Percentiles rank a stretch among this genome's conserved stretches.
Evolutionary conservation across 305 asterid species (phyloP).

Genomic region (Petunia hybrid): DNA sequence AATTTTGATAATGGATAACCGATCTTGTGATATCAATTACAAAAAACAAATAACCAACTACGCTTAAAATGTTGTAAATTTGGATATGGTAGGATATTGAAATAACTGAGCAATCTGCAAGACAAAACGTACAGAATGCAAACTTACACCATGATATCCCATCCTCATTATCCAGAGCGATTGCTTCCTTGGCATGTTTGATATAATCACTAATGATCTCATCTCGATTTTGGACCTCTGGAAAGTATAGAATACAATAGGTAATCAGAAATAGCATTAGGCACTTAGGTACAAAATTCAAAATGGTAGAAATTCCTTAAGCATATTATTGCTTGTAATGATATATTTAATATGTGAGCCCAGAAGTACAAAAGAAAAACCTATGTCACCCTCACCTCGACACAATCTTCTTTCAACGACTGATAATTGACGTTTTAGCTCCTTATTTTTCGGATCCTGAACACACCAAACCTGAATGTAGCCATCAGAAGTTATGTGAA

Average conservation of each 20-base stretch:
- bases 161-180: slow-evolving; percentile 79
- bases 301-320: neutral
- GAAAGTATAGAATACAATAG: slow-evolving; percentile 31
- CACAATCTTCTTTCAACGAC: neutral
- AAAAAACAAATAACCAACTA: neutral
- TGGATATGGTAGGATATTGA: neutral
- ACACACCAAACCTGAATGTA: neutral
- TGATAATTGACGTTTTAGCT: neutral
- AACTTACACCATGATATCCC: slow-evolving; percentile 87
- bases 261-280: neutral
- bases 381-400: neutral
- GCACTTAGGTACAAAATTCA: neutral
- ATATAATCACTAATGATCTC: slow-evolving; percentile 79
- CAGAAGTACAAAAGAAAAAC: neutral
- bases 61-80: neutral
- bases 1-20: neutral
- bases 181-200: slow-evolving; percentile 83
- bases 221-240: slow-evolving; percentile 71
- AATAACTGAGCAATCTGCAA: neutral
- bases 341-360: no score
- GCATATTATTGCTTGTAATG: neutral
- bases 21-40: neutral
- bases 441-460: neutral
- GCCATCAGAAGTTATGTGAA: neutral
- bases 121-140: neutral